A percentile compares a stretch with the other conserved stretches of the same genome.
phyloP scores from a whole-genome alignment of 2,329 filamentous ascomycete genomes.

The Penicillium sp. region DNA sequence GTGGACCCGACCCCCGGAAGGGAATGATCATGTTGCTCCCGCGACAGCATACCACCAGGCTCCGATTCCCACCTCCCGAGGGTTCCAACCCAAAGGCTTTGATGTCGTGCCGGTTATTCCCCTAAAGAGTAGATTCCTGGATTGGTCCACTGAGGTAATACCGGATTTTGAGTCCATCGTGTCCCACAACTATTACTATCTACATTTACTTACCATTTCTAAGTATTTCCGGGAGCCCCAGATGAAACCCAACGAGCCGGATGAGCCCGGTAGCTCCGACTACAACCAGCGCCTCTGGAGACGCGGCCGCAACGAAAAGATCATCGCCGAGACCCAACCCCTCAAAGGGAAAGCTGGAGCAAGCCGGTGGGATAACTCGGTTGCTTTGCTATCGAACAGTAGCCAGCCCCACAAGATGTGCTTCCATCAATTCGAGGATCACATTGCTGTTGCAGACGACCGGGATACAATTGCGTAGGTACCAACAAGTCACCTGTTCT shows the following conservation, averaged over 20 bases:
- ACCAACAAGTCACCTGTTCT: background rate
- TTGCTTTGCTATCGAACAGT: conserved; percentile 81
- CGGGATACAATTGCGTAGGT: conserved; percentile 73
- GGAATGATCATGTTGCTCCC: conserved; percentile 65
- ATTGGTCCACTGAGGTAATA: conserved; percentile 81
- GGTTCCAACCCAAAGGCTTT: conserved; percentile 63
- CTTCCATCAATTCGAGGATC: conserved; percentile 97
- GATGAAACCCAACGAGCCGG: conserved; percentile 93
- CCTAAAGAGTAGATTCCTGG: conserved; percentile 76
- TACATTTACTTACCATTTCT: conserved; percentile 29
- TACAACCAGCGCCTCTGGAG: conserved; percentile 96
- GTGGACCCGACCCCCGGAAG: conserved; percentile 67
- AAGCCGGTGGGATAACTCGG: conserved; percentile 80
- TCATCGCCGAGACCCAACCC: conserved; percentile 88
- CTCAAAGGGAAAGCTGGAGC: conserved; percentile 83
- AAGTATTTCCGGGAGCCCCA: conserved; percentile 95
- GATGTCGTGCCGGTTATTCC: conserved; percentile 65
- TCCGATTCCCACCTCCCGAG: conserved; percentile 73
- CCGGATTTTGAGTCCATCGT: conserved; percentile 13
- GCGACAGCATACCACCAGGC: conserved; percentile 72
- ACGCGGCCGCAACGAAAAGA: conserved; percentile 85
- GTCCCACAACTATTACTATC: conserved; percentile 7
- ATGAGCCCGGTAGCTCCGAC: conserved; percentile 92
- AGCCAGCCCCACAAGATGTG: conserved; percentile 89
- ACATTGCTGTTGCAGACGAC: conserved; percentile 89